Evolutionary conservation across 2,329 filamentous ascomycete genomes (phyloP).

Genomic region (Nigrospora sphaerica): DNA sequence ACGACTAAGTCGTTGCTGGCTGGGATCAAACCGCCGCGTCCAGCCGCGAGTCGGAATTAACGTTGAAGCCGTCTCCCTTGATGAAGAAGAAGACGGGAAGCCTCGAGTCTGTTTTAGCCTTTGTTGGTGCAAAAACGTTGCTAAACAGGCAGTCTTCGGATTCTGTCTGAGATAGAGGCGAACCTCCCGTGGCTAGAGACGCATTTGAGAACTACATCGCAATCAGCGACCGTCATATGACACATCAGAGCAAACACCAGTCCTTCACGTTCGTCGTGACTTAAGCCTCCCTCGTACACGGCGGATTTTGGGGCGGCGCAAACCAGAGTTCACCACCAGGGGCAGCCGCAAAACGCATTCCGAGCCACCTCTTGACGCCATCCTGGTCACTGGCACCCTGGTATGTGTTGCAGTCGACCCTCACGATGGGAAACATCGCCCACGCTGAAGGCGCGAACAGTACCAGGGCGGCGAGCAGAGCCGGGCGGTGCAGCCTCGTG

Average conservation of each 20-base stretch:
- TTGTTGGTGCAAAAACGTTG: slow-evolving; percentile 53
- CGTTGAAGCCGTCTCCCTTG: slow-evolving; percentile 56
- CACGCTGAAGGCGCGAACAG: too few species aligned
- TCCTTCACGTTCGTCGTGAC: too few species aligned
- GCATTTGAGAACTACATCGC: not conserved
- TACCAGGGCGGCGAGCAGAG: too few species aligned
- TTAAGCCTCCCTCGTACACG: not conserved
- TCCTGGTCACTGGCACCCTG: not conserved
- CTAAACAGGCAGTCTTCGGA: slow-evolving; percentile 65
- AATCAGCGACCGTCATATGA: too few species aligned
- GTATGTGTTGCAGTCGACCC: not conserved
- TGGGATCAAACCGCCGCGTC: slow-evolving; percentile 52
- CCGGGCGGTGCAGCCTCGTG: too few species aligned
- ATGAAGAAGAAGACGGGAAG: slow-evolving; percentile 57
- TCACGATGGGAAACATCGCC: not conserved
- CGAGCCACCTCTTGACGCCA: not conserved
- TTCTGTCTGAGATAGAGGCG: slow-evolving; percentile 6
- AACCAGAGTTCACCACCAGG: not conserved
- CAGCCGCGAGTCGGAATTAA: slow-evolving; percentile 39
- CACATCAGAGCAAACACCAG: too few species aligned
- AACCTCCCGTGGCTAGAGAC: slow-evolving; percentile 14
- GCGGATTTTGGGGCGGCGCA: not conserved
- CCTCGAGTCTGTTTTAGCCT: slow-evolving; percentile 37
- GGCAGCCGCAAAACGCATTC: not conserved
- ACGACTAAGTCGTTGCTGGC: slow-evolving; percentile 55